Conservation (phyloP, 495 filamentous ascomycete species). For the Penicillium ochrochloron region DNA sequence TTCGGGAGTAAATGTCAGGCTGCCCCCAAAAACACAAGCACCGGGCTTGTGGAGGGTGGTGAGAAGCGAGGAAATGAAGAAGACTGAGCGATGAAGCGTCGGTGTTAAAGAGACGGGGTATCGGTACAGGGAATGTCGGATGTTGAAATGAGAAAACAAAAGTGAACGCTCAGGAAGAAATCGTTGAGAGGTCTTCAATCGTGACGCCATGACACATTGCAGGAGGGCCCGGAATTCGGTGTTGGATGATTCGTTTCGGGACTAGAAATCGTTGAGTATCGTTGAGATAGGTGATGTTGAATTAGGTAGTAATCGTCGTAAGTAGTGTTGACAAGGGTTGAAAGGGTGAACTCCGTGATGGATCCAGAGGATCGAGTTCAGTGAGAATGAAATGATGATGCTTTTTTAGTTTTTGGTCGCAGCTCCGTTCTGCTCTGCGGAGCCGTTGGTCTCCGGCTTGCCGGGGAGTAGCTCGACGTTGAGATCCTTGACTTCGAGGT, state of each 20-base stretch:
- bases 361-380: slow-evolving; percentile 20
- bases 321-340: slow-evolving; percentile 28
- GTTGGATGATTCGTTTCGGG: slow-evolving; percentile 38
- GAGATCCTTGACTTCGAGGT: slow-evolving; percentile 68
- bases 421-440: slow-evolving; percentile 30
- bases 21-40: slow-evolving; percentile 25
- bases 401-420: slow-evolving; percentile 38
- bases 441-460: slow-evolving; percentile 28
- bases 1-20: background rate
- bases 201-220: slow-evolving; percentile 53
- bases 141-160: slow-evolving; percentile 48
- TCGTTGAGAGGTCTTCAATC: slow-evolving; percentile 58
- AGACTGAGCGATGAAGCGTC: slow-evolving; percentile 40
- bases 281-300: slow-evolving; percentile 54
- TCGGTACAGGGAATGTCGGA: slow-evolving; percentile 36
- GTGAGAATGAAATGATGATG: slow-evolving; percentile 11
- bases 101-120: slow-evolving; percentile 46
- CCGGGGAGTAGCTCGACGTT: slow-evolving; percentile 45
- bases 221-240: slow-evolving; percentile 33
- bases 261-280: slow-evolving; percentile 38
- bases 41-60: slow-evolving; percentile 23
- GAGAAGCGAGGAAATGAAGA: slow-evolving; percentile 32
- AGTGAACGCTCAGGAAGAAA: slow-evolving; percentile 51
- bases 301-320: slow-evolving; percentile 38
- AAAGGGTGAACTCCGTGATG: slow-evolving; percentile 11